Evolutionary conservation across 2,329 filamentous ascomycete species (phyloP), one percentile per base, ranked within the genome.

Genomic region (Sclerotinia sclerotiorum): DNA sequence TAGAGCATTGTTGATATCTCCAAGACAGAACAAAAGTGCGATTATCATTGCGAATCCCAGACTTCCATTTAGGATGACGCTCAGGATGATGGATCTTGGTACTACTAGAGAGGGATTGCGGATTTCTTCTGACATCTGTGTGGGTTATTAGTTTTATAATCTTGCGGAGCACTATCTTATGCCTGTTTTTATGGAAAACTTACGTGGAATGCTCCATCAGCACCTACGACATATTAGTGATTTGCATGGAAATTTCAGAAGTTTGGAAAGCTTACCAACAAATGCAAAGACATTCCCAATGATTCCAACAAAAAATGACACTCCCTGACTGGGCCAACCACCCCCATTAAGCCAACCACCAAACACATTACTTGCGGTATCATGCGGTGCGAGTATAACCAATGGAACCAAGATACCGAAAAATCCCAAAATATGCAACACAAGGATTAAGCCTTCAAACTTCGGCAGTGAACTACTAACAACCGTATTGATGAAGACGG

Each of bases 51-150:
- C 62, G 69, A 85, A 81, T 1, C 81, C 83, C 1, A 84, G 74
- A 1, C 71, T 73, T 4, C 82, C 83, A 68, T 85, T 85, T 68
- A 84, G 77, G n/a, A 81, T 61, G 60, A 82, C 78, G 5, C 80
- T 81, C 49, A 79, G 78, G 19, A 85, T 77, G 69, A 85, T 83
- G 32, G 65, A 51, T 52, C 54, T 15, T 39, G 68, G 68, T 10
- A 69, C 58, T 15, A 68, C 52, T 5, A 58, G 2, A 24, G 68
- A 64, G 15, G 68, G 55, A 27, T 68, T 64, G n/a, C n/a, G 56
- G n/a, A 69, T 64, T 55, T 69, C 68, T 46, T 69, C 68, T 0
- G 68, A 68, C 60, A 69, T 69, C 66, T 68, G 44, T 2, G 8
- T 5, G 2, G 27, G 6, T 27, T 13, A 21, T 68, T 32, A 68